A percentile compares a stretch with the other conserved stretches of the same genome.
These are phyloP conservation scores for Alternaria tenuissima DNA, from an alignment of 2,329 filamentous ascomycete genomes.

Conservation along the genomic window DNA sequence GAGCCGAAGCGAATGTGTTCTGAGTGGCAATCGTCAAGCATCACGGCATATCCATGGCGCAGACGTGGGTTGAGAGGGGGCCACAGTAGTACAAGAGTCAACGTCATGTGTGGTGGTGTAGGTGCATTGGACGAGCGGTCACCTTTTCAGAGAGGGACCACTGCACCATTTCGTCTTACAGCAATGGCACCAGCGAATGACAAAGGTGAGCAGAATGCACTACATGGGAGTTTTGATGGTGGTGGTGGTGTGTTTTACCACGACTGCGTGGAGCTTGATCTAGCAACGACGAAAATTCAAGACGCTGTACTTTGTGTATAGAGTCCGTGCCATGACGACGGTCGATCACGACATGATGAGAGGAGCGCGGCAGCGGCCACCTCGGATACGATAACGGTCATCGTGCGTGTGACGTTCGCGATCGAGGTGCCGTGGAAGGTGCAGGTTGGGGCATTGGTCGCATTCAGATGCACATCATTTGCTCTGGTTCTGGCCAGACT, in stretches of 20 bases:
- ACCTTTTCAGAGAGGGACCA: constrained; percentile 8
- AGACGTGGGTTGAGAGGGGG: constrained; percentile 3
- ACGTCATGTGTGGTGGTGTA: constrained; percentile 18
- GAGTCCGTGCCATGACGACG: constrained; percentile 13
- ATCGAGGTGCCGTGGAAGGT: constrained; percentile 8
- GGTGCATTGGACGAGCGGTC: constrained; percentile 24
- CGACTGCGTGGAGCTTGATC: constrained; percentile 7
- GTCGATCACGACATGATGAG: constrained; percentile 12
- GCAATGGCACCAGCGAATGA: neutral
- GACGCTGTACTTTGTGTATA: neutral
- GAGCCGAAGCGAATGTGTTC: constrained; percentile 1
- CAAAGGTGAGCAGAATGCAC: neutral
- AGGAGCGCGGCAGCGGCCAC: neutral
- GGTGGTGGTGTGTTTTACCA: neutral
- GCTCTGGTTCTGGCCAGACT: constrained; percentile 3
- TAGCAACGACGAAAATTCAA: constrained; percentile 4
- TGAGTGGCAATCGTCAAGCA: constrained; percentile 2
- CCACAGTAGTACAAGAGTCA: constrained; percentile 17
- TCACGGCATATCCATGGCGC: constrained; percentile 10
- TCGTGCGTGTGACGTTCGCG: constrained; percentile 16
- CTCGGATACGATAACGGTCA: neutral
- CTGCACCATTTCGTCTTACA: constrained; percentile 16
- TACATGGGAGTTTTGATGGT: neutral
- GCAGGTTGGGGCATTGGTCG: constrained; percentile 12
- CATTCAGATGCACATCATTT: constrained; percentile 10